Percentiles rank a stretch among this genome's conserved stretches.
Evolutionary conservation across 2,329 filamentous ascomycete species (phyloP).

Genomic region (Bipolaris sorokiniana): DNA sequence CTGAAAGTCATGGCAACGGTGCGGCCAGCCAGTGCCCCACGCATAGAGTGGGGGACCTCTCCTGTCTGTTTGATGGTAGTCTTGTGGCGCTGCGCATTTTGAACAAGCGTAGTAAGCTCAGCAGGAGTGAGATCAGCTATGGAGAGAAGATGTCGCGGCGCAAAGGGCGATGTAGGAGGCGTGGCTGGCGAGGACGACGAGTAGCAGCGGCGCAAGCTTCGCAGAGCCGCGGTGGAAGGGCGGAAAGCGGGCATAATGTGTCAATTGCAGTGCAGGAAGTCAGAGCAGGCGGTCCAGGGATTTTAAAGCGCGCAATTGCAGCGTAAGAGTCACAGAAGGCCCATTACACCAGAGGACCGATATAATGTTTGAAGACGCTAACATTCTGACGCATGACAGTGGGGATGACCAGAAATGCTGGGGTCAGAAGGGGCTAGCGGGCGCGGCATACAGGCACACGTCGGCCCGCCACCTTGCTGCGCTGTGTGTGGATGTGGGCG

Average conservation of each 20-base stretch:
- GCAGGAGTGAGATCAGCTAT: conserved; percentile 81
- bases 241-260: conserved; percentile 43
- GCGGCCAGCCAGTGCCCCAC: conserved; percentile 70
- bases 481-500: background rate
- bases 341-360: conserved; percentile 10
- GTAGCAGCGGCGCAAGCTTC: conserved; percentile 43
- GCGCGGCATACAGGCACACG: conserved; percentile 13
- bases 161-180: conserved; percentile 61
- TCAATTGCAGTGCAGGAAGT: conserved; percentile 7
- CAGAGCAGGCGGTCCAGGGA: conserved; percentile 15
- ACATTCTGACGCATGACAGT: conserved; percentile 16
- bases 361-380: conserved; percentile 28
- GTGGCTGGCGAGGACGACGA: conserved; percentile 43
- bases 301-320: conserved; percentile 12
- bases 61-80: conserved; percentile 72
- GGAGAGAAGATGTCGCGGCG: conserved; percentile 86
- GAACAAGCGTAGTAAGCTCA: conserved; percentile 82
- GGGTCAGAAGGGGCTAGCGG: conserved; percentile 15
- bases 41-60: conserved; percentile 64
- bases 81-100: conserved; percentile 81
- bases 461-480: conserved; percentile 7
- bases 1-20: conserved; percentile 96
- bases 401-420: conserved; percentile 2
- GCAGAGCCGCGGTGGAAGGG: conserved; percentile 35
- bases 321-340: conserved; percentile 29